Conservation (phyloP, 2,329 filamentous ascomycete species). For the Ophioceras dolichostomum region DNA sequence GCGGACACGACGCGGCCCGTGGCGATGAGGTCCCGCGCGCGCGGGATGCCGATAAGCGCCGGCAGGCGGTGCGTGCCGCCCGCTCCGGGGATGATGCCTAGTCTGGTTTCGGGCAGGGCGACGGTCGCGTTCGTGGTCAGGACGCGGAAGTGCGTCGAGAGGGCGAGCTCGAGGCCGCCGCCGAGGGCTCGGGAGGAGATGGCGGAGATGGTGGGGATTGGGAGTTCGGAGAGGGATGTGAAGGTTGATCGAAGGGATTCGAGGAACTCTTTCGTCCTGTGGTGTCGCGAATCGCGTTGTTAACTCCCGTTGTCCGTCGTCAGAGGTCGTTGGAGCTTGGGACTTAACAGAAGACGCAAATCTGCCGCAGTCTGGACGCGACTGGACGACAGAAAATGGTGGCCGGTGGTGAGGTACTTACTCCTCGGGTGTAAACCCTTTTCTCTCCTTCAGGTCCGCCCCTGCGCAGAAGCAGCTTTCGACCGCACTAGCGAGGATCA, state of each 20-base stretch:
- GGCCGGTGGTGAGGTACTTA: conserved; percentile 26
- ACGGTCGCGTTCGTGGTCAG: conserved; percentile 68
- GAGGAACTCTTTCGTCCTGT: conserved; percentile 71
- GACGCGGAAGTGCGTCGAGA: conserved; percentile 81
- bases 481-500: conserved; percentile 76
- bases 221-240: conserved; percentile 57
- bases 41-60: conserved; percentile 61
- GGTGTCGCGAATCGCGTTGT: no score
- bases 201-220: conserved; percentile 81
- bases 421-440: conserved; percentile 66
- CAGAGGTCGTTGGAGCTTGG: no score
- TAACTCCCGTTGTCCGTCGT: no score
- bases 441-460: conserved; percentile 84
- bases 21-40: conserved; percentile 82
- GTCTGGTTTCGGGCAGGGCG: conserved; percentile 78
- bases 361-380: not conserved
- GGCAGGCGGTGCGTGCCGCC: conserved; percentile 87
- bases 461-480: conserved; percentile 87
- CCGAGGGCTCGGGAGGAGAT: conserved; percentile 80
- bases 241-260: conserved; percentile 65
- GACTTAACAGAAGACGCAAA: no score
- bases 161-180: conserved; percentile 84
- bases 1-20: conserved; percentile 79
- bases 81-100: conserved; percentile 90
- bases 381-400: not conserved